Percentiles rank a stretch among this genome's conserved stretches.
These are phyloP conservation scores for Yamadazyma akitaensis DNA, from an alignment of 805 yeast genomes.

Conservation along the genomic window DNA sequence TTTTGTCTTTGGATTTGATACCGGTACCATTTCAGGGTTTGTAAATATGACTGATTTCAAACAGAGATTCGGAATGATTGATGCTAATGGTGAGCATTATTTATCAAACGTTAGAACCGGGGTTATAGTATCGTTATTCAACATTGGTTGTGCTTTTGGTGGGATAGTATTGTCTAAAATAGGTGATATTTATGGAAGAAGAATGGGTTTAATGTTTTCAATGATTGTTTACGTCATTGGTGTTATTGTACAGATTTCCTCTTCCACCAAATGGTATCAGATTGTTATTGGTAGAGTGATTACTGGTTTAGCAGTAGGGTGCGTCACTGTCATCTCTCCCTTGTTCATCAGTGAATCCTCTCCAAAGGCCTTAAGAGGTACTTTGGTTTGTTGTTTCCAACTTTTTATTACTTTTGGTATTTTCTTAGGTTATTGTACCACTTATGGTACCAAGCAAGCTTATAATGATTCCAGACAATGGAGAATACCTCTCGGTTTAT, in stretches of 20 bases:
- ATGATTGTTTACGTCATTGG: conserved; percentile 60
- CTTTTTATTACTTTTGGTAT: conserved; percentile 69
- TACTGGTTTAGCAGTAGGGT: conserved; percentile 73
- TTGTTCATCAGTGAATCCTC: conserved; percentile 65
- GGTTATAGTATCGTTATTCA: conserved; percentile 54
- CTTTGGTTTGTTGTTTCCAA: conserved; percentile 67
- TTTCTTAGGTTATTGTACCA: conserved; percentile 65
- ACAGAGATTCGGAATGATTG: conserved; percentile 47
- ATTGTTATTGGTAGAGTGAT: conserved; percentile 59
- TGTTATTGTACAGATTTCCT: conserved; percentile 56
- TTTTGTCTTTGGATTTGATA: conserved; percentile 74
- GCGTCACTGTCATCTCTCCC: conserved; percentile 66
- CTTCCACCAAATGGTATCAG: conserved; percentile 57
- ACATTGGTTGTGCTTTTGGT: conserved; percentile 72
- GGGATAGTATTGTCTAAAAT: conserved; percentile 55
- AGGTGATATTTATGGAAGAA: conserved; percentile 62
- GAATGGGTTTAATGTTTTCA: conserved; percentile 50
- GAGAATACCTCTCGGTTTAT: conserved; percentile 63
- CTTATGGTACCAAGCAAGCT: conserved; percentile 50
- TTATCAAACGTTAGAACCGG: conserved; percentile 50
- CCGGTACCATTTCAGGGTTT: conserved; percentile 74
- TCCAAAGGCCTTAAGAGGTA: conserved; percentile 69
- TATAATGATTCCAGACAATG: conserved; percentile 54
- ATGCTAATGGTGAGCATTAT: conserved; percentile 37
- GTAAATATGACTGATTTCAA: conserved; percentile 60